A percentile compares a stretch with the other conserved stretches of the same genome.
These are phyloP conservation scores for Phytopythium aichiense DNA, from an alignment of 352 stramenopile genomes.

Conservation along the genomic window DNA sequence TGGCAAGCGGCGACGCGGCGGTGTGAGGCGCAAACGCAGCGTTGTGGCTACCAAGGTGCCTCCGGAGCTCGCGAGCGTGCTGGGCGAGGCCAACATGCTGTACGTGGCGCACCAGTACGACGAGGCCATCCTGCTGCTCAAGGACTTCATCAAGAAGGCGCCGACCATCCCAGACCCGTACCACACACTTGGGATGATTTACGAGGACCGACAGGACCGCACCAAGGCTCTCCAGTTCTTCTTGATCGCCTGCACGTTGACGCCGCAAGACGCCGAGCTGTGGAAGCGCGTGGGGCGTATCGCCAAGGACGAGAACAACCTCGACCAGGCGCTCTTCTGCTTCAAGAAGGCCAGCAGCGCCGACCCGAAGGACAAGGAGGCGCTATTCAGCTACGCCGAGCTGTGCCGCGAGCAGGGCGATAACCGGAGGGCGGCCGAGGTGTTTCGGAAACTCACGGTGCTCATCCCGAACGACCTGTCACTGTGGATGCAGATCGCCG, in stretches of 20 bases:
- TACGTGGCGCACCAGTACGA: constrained; percentile 87
- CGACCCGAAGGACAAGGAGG: constrained; percentile 77
- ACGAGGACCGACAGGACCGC: constrained; percentile 77
- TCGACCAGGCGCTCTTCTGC: constrained; percentile 81
- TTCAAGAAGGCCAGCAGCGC: constrained; percentile 83
- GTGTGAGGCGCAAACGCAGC: constrained; percentile 39
- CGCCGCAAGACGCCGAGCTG: constrained; percentile 74
- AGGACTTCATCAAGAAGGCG: constrained; percentile 89
- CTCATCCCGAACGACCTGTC: constrained; percentile 71
- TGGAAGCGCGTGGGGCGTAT: constrained; percentile 84
- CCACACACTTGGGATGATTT: constrained; percentile 85
- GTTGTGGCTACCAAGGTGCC: constrained; percentile 75
- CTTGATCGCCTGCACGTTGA: constrained; percentile 80
- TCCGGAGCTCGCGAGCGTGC: constrained; percentile 67
- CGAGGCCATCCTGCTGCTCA: constrained; percentile 72
- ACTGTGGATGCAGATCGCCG: constrained; percentile 84
- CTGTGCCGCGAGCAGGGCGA: constrained; percentile 75
- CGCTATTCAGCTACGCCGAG: constrained; percentile 78
- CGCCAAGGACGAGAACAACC: constrained; percentile 84
- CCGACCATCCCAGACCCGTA: constrained; percentile 85
- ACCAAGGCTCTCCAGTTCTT: constrained; percentile 86
- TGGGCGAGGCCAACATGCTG: constrained; percentile 82
- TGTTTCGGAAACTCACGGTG: constrained; percentile 77
- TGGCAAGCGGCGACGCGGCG: constrained; percentile 24
- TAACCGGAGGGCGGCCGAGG: constrained; percentile 69